phyloP scores from a whole-genome alignment of 352 stramenopile genomes.

The Globisporangium takayamanum region DNA sequence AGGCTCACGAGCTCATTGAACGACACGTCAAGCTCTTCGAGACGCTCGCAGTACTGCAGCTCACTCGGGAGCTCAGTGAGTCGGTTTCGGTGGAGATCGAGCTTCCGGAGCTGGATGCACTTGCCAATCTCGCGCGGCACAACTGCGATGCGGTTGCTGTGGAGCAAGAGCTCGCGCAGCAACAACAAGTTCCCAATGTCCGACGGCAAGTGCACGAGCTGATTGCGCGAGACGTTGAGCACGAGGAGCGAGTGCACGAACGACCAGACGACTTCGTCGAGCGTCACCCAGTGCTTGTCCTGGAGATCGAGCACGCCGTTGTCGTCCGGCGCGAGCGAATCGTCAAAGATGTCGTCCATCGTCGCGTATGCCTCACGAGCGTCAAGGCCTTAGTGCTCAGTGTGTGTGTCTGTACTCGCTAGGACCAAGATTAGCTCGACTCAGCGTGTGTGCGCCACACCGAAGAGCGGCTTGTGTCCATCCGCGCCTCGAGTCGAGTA shows the following conservation, averaged over 20 bases:
- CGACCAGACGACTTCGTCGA: slow-evolving; percentile 77
- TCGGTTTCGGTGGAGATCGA: slow-evolving; percentile 63
- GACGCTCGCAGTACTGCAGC: slow-evolving; percentile 58
- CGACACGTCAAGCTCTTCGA: slow-evolving; percentile 60
- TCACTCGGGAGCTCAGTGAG: slow-evolving; percentile 54
- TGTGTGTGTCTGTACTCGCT: neutral
- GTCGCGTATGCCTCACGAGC: too few species aligned
- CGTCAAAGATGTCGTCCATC: slow-evolving; percentile 78
- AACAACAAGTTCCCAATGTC: slow-evolving; percentile 58
- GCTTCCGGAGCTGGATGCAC: slow-evolving; percentile 59
- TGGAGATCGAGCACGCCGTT: slow-evolving; percentile 68
- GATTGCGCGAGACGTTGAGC: slow-evolving; percentile 65
- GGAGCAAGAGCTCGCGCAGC: slow-evolving; percentile 53
- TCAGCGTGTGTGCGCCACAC: too few species aligned
- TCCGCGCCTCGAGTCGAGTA: too few species aligned
- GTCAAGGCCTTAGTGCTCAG: neutral
- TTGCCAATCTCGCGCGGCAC: slow-evolving; percentile 45
- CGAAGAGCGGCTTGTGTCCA: too few species aligned
- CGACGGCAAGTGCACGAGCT: slow-evolving; percentile 53
- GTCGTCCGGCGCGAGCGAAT: slow-evolving; percentile 47
- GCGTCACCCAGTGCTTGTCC: slow-evolving; percentile 73
- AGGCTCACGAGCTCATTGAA: slow-evolving; percentile 59
- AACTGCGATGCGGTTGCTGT: slow-evolving; percentile 52
- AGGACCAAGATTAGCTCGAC: neutral
- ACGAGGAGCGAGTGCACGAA: slow-evolving; percentile 55